A percentile compares a stretch with the other conserved stretches of the same genome.
Evolutionary conservation across 805 yeast species (phyloP).

Genomic region (Candida peoriensis): DNA sequence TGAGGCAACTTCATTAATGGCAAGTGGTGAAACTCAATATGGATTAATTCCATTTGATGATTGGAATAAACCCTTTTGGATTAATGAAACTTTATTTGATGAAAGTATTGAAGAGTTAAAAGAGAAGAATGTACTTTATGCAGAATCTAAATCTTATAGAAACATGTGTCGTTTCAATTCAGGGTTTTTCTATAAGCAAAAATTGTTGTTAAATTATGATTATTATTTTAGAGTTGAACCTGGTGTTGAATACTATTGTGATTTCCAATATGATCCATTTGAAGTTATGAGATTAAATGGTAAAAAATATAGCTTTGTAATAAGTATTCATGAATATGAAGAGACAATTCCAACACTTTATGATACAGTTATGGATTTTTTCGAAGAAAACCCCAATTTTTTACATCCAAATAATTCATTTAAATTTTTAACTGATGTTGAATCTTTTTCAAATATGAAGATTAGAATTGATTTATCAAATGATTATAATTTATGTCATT

Average conservation of each 20-base stretch:
- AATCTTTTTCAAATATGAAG: constrained; percentile 30
- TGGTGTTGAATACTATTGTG: constrained; percentile 82
- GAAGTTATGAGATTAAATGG: constrained; percentile 66
- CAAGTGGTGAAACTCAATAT: constrained; percentile 59
- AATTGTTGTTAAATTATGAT: constrained; percentile 64
- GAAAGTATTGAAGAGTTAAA: constrained; percentile 40
- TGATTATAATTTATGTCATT: constrained; percentile 77
- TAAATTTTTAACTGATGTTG: constrained; percentile 50
- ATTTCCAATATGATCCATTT: constrained; percentile 85
- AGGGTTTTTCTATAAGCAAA: constrained; percentile 83
- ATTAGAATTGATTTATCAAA: constrained; percentile 30
- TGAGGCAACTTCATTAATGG: constrained; percentile 54
- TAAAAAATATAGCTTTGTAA: constrained; percentile 84
- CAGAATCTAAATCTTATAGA: constrained; percentile 63
- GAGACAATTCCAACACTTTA: constrained; percentile 86
- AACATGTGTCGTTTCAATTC: constrained; percentile 96
- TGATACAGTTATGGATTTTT: constrained; percentile 62
- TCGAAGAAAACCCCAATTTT: constrained; percentile 51
- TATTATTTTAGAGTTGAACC: constrained; percentile 97
- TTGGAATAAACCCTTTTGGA: constrained; percentile 75
- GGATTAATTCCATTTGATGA: constrained; percentile 61
- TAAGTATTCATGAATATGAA: constrained; percentile 74
- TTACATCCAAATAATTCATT: constrained; percentile 61
- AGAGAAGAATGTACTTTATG: constrained; percentile 53
- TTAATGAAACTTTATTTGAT: constrained; percentile 53